Evolutionary conservation across 345 rosid genomes (phyloP).

Genomic region (Dimocarpus longan): DNA sequence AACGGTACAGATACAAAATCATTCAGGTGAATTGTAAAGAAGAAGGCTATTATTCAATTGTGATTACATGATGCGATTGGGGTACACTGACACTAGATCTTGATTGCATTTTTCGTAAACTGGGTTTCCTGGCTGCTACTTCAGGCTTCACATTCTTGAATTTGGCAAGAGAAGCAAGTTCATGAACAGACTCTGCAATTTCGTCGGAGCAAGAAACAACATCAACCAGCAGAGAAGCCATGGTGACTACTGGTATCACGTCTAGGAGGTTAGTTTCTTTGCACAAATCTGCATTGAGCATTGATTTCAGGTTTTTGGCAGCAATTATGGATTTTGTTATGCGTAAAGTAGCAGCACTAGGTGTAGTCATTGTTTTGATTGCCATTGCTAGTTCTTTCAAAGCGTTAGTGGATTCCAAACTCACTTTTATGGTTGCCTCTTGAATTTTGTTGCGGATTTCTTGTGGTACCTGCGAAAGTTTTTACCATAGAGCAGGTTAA

Average conservation of each 20-base stretch:
- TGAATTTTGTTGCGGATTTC: slow-evolving; percentile 26
- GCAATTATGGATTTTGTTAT: slow-evolving; percentile 31
- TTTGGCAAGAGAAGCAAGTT: slow-evolving; percentile 34
- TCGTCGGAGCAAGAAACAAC: slow-evolving; percentile 31
- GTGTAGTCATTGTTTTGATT: slow-evolving; percentile 27
- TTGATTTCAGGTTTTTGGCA: slow-evolving; percentile 21
- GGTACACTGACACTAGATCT: neutral
- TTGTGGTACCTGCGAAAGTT: slow-evolving; percentile 24
- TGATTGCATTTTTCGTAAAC: neutral
- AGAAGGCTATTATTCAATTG: slow-evolving; percentile 6
- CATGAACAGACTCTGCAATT: slow-evolving; percentile 31
- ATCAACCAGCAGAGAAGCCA: slow-evolving; percentile 34
- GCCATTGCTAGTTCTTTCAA: slow-evolving; percentile 37
- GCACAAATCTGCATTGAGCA: slow-evolving; percentile 22
- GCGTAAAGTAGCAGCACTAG: slow-evolving; percentile 28
- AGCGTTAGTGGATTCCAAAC: slow-evolving; percentile 35
- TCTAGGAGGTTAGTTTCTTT: slow-evolving; percentile 27
- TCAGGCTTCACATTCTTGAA: slow-evolving; percentile 20
- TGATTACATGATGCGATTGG: slow-evolving; percentile 7
- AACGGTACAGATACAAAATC: no score
- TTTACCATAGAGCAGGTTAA: neutral
- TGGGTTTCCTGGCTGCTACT: neutral
- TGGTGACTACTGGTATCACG: slow-evolving; percentile 25
- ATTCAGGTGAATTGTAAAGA: neutral
- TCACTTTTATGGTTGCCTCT: slow-evolving; percentile 32